Base-by-base conservation (phyloP, 2,329 filamentous ascomycete species). In the Colletotrichum siamense region DNA sequence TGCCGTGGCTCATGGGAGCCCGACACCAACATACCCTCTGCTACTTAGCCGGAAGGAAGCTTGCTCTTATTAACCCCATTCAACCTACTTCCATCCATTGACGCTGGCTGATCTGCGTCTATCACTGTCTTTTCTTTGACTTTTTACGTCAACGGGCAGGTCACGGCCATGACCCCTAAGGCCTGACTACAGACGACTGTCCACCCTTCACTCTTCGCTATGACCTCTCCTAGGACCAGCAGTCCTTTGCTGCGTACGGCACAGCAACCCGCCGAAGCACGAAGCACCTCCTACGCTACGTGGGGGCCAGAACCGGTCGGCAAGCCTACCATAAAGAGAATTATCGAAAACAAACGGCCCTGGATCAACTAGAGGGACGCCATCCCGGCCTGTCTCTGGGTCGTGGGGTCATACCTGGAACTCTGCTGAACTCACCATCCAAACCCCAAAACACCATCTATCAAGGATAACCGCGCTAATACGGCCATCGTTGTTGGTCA, bases 261-360 rank as follows among this genome's bases (percentile, higher is more conserved):
- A 18, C 30, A 69, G 34, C 59, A 49, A 28, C 65, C 64, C 44
- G 44, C 44, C 44, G 44, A 52, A 52, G 44, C 44, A 52, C 44
- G 57, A 59, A 49, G 64, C 59, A 61, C 49, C 67, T 71, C 44
- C 22, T 32, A n/a, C 63, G 13, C 22, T 65, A 61, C 70, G 49
- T 64, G 70, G 73, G 70, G 73, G 70, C 70, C 64, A n/a, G 24
- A 59, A 64, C 64, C 69, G 63, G 57, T 69, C 64, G 62, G 73
- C 52, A n/a, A 68, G 52, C 32, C 69, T 75, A 10, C 63, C 65
- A 55, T 28, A 69, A 73, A 65, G 57, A 49, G 18, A 49, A 44
- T 32, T 68, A 39, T 57, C 63, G 28, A 68, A 68, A 44, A 57
- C 61, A 36, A 63, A 55, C 36, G 62, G 30, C 44, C 63, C 73